phyloP scores from a whole-genome alignment of 129 eudicot species.

The Pittosporum tobira region DNA sequence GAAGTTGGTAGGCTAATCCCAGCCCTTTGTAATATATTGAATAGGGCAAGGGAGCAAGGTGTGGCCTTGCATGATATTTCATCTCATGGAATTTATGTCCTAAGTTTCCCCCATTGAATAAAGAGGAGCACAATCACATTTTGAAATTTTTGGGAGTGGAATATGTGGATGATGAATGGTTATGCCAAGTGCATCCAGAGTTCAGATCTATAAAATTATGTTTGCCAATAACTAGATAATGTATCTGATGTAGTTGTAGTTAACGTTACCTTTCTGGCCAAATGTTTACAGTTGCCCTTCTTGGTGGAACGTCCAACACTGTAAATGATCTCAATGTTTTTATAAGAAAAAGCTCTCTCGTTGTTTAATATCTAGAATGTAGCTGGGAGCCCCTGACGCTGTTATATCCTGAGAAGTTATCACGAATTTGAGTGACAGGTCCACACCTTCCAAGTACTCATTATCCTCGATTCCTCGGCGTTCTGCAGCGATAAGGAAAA shows the following conservation, averaged over 20 bases:
- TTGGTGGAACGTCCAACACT: slow-evolving; percentile 51
- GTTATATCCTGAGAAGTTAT: slow-evolving; percentile 51
- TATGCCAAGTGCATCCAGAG: slow-evolving; percentile 48
- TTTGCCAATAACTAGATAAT: too few species aligned
- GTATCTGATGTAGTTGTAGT: too few species aligned
- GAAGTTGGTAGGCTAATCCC: slow-evolving; percentile 37
- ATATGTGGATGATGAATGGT: slow-evolving; percentile 35
- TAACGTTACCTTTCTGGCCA: slow-evolving; percentile 70
- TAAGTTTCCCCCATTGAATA: slow-evolving; percentile 39
- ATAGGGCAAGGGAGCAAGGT: slow-evolving; percentile 24
- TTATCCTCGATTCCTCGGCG: slow-evolving; percentile 70
- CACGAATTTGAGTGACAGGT: slow-evolving; percentile 44
- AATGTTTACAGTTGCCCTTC: slow-evolving; percentile 38
- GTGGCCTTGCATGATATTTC: slow-evolving; percentile 30
- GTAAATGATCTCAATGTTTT: slow-evolving; percentile 44
- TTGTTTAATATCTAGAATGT: slow-evolving; percentile 53
- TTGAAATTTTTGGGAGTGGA: slow-evolving; percentile 31
- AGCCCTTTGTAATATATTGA: slow-evolving; percentile 34
- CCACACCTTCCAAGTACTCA: slow-evolving; percentile 39
- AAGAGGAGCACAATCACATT: slow-evolving; percentile 14
- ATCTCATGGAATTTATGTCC: slow-evolving; percentile 39
- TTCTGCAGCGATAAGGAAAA: slow-evolving; percentile 32
- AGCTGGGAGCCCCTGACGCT: slow-evolving; percentile 40
- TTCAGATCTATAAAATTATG: too few species aligned
- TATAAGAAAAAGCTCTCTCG: slow-evolving; percentile 35